Evolutionary conservation across 2,329 filamentous ascomycete genomes (phyloP).

Genomic region (Neophaeococcomyces mojaviensis): DNA sequence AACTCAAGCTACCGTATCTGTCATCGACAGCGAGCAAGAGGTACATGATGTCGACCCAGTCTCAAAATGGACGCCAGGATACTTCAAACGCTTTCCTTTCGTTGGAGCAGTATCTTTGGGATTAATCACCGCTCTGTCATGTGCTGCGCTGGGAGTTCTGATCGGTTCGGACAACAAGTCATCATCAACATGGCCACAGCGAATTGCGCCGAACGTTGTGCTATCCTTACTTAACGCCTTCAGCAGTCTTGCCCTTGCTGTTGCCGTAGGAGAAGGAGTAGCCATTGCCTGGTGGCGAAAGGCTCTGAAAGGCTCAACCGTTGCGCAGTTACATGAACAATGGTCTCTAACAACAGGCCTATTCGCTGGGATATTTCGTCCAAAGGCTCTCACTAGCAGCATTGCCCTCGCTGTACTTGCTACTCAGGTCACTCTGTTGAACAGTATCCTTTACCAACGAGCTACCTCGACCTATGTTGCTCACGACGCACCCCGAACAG

Average conservation of each 20-base stretch:
- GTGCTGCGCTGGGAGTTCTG: conserved; percentile 3
- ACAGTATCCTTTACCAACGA: conserved; percentile 9
- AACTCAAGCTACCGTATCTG: not conserved
- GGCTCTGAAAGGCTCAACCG: conserved; percentile 13
- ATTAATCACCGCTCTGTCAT: conserved; percentile 1
- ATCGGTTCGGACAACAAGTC: conserved; percentile 6
- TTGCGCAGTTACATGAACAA: conserved; percentile 11
- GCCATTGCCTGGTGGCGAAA: conserved; percentile 14
- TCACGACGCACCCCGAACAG: not conserved
- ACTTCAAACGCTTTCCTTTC: conserved; percentile 7
- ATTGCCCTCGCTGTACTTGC: conserved; percentile 9
- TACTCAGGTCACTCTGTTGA: conserved; percentile 5
- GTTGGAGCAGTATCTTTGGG: conserved; percentile 4
- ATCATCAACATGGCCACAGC: conserved; percentile 7
- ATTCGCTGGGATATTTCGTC: not conserved
- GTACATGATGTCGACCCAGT: not conserved
- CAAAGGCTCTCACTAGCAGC: conserved; percentile 6
- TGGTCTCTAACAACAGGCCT: conserved; percentile 7
- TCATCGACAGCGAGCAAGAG: conserved; percentile 1
- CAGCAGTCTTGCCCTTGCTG: conserved; percentile 8
- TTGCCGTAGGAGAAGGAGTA: conserved; percentile 9
- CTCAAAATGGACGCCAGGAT: conserved; percentile 9
- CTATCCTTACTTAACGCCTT: conserved; percentile 6
- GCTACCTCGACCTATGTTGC: conserved; percentile 9
- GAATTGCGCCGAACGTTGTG: conserved; percentile 8